Percentiles rank a stretch among this genome's conserved stretches.
Conservation (phyloP, 306 rosid genomes). For the Sicyos edulis region DNA sequence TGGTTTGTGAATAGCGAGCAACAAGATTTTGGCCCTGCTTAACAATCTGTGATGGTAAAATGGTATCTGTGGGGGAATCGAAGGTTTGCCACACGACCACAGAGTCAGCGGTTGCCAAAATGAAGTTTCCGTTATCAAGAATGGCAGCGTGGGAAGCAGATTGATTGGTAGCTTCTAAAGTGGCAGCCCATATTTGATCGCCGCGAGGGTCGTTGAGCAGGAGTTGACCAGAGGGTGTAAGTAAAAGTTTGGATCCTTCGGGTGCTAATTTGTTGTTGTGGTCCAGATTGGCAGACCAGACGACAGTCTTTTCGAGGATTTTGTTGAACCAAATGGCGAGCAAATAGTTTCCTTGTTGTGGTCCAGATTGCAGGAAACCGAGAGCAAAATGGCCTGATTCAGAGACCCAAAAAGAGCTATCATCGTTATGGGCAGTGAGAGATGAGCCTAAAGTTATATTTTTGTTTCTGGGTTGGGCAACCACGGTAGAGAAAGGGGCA, state of each 20-base stretch:
- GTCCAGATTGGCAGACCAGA: slow-evolving; percentile 35
- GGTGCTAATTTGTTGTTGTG: slow-evolving; percentile 7
- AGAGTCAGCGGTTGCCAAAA: too few relatives aligned
- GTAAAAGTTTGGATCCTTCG: slow-evolving; percentile 32
- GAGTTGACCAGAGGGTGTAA: slow-evolving; percentile 22
- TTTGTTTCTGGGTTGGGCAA: slow-evolving; percentile 19
- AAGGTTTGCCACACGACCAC: slow-evolving; percentile 56
- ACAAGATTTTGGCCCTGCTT: background rate
- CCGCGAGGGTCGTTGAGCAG: slow-evolving; percentile 31
- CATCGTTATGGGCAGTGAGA: slow-evolving; percentile 13
- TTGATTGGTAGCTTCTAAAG: background rate
- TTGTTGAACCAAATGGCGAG: slow-evolving; percentile 46
- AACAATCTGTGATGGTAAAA: slow-evolving; percentile 47
- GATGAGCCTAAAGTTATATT: slow-evolving; percentile 25
- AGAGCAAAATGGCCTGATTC: slow-evolving; percentile 39
- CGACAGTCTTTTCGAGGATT: slow-evolving; percentile 30
- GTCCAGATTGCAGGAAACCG: slow-evolving; percentile 28
- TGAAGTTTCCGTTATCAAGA: slow-evolving; percentile 49
- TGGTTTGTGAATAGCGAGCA: slow-evolving; percentile 30
- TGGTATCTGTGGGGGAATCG: slow-evolving; percentile 44
- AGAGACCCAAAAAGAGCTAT: slow-evolving; percentile 20
- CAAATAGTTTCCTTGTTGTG: slow-evolving; percentile 21
- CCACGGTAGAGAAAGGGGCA: slow-evolving; percentile 2
- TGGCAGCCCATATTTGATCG: slow-evolving; percentile 23
- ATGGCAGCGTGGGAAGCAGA: slow-evolving; percentile 32